Percentiles rank a stretch among this genome's conserved stretches.
phyloP scores from a whole-genome alignment of 495 filamentous ascomycete species.

The Penicillium canariense region DNA sequence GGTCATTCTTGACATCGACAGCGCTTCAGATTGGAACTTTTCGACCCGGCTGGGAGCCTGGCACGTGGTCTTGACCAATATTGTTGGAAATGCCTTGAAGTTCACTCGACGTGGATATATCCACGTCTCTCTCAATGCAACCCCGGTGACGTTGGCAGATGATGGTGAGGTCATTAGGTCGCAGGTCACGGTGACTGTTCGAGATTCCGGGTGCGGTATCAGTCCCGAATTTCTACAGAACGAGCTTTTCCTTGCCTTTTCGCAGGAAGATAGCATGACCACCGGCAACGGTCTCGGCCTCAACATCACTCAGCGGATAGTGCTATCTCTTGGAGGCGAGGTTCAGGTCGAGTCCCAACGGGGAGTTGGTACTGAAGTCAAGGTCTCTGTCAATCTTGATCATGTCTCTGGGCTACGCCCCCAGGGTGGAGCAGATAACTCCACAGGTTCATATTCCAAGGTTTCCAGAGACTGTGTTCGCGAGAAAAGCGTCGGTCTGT shows the following conservation, averaged over 20 bases:
- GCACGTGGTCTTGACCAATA: too few relatives aligned
- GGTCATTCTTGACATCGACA: too few relatives aligned
- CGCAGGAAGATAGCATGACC: conserved; percentile 62
- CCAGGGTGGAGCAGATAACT: too few relatives aligned
- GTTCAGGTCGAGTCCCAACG: conserved; percentile 29
- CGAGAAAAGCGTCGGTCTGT: conserved; percentile 20
- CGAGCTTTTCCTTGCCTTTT: conserved; percentile 64
- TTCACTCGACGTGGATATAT: conserved; percentile 44
- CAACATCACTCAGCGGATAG: conserved; percentile 36
- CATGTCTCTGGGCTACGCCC: too few relatives aligned
- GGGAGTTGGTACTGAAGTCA: conserved; percentile 52
- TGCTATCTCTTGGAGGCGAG: conserved; percentile 24
- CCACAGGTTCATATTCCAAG: too few relatives aligned
- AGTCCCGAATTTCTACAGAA: conserved; percentile 52
- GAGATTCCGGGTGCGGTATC: conserved; percentile 68
- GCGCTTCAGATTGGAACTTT: too few relatives aligned
- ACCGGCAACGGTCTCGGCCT: conserved; percentile 68
- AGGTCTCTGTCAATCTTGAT: conserved; percentile 45
- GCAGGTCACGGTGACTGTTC: conserved; percentile 42
- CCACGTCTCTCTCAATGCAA: too few relatives aligned
- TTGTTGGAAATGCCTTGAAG: too few relatives aligned
- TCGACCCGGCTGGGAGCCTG: too few relatives aligned
- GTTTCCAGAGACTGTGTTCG: conserved; percentile 5
- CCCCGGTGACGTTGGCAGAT: background rate
- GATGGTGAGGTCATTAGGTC: conserved; percentile 3